Evolutionary conservation across 352 stramenopile species (phyloP).

Genomic region (Pythium rishiriense): DNA sequence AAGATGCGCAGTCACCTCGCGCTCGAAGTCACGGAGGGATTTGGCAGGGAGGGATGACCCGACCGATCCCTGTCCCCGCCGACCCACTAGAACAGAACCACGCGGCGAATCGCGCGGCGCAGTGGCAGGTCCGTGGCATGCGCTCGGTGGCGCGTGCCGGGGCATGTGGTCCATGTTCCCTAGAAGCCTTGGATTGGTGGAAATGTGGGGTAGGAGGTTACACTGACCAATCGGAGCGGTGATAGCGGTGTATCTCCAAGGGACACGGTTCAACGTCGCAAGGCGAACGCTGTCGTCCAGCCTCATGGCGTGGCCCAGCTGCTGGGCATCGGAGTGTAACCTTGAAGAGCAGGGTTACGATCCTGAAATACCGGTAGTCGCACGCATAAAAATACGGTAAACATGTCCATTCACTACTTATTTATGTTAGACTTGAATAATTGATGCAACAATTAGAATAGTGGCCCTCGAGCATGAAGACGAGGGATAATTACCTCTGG

Average conservation of each 20-base stretch:
- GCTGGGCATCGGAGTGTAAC: neutral
- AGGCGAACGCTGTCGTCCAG: slow-evolving; percentile 16
- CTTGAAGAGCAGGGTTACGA: slow-evolving; percentile 12
- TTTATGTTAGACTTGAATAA: too few relatives aligned
- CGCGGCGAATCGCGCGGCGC: too few relatives aligned
- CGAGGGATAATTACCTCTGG: too few relatives aligned
- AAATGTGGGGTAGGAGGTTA: neutral
- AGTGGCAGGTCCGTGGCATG: neutral
- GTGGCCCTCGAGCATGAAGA: too few relatives aligned
- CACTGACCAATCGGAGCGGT: slow-evolving; percentile 34
- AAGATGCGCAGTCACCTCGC: slow-evolving; percentile 7
- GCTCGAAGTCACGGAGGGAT: neutral
- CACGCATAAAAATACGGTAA: neutral
- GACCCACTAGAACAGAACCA: neutral
- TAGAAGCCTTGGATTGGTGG: slow-evolving; percentile 39
- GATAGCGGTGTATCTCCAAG: slow-evolving; percentile 16
- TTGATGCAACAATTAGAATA: too few relatives aligned
- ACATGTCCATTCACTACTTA: too few relatives aligned
- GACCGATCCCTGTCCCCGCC: neutral
- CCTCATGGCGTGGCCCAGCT: neutral
- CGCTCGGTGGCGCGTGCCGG: neutral
- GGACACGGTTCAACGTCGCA: slow-evolving; percentile 18
- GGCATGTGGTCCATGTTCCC: slow-evolving; percentile 53
- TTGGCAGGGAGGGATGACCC: slow-evolving; percentile 17
- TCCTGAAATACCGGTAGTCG: neutral